phyloP scores from a whole-genome alignment of 805 yeast species.

The Cyberlindnera galapagoensis region DNA sequence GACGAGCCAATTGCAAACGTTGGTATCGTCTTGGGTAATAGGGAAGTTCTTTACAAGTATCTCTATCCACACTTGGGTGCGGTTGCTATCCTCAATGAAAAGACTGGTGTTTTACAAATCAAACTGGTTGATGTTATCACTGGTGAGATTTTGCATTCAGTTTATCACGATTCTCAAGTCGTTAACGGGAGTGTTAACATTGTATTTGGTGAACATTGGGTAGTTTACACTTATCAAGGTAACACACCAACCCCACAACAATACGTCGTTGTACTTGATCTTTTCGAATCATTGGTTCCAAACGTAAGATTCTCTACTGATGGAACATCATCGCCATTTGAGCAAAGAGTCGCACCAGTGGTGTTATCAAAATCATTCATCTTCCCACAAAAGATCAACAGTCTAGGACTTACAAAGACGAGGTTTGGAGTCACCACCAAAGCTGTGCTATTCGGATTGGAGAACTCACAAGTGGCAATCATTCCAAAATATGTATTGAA shows the following conservation, averaged over 20 bases:
- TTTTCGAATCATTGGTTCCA: constrained; percentile 62
- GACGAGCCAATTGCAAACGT: constrained; percentile 44
- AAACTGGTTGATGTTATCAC: constrained; percentile 61
- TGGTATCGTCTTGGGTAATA: constrained; percentile 64
- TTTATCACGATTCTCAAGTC: constrained; percentile 35
- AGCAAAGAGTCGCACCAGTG: constrained; percentile 35
- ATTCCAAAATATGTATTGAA: constrained; percentile 67
- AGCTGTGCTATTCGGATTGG: constrained; percentile 52
- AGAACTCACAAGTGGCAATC: constrained; percentile 54
- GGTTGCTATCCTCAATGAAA: constrained; percentile 36
- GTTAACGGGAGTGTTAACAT: constrained; percentile 40
- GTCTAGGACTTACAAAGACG: constrained; percentile 50
- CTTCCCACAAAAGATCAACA: constrained; percentile 51
- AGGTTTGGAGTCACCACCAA: constrained; percentile 63
- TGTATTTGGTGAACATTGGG: constrained; percentile 78
- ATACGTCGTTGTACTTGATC: constrained; percentile 65
- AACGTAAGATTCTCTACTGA: constrained; percentile 34
- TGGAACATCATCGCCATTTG: constrained; percentile 28
- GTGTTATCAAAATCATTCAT: constrained; percentile 51
- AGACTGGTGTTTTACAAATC: constrained; percentile 32
- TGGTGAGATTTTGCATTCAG: constrained; percentile 52
- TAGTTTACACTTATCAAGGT: constrained; percentile 60
- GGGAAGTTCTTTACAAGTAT: constrained; percentile 78
- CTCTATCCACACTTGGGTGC: constrained; percentile 63
- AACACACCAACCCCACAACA: constrained; percentile 42